A percentile compares a stretch with the other conserved stretches of the same genome.
Evolutionary conservation across 2,329 filamentous ascomycete genomes (phyloP).

Genomic region (Harringtonia aguacate): DNA sequence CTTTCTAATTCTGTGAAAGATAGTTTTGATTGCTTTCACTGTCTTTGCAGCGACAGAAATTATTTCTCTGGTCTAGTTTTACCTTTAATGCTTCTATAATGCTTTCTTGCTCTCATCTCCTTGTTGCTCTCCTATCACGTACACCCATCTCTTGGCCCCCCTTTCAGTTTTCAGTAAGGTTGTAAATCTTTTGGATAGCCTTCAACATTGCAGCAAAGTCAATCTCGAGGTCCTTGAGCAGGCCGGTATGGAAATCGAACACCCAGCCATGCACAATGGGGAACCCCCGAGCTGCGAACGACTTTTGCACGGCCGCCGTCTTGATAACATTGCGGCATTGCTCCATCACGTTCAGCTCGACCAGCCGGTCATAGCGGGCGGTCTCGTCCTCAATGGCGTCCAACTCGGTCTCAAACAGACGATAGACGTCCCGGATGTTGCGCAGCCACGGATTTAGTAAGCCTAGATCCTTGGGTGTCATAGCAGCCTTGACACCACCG

Average conservation of each 20-base stretch:
- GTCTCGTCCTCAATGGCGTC: constrained; percentile 49
- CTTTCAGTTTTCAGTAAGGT: constrained; percentile 6
- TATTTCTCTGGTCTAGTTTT: too few relatives aligned
- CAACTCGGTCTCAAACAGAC: constrained; percentile 59
- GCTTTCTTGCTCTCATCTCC: too few relatives aligned
- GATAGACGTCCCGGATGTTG: constrained; percentile 65
- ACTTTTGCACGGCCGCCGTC: constrained; percentile 69
- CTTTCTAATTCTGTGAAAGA: too few relatives aligned
- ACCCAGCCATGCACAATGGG: constrained; percentile 67
- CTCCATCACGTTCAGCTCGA: constrained; percentile 74
- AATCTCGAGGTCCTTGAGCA: constrained; percentile 50
- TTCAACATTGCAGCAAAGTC: constrained; percentile 40
- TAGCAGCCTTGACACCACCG: constrained; percentile 30
- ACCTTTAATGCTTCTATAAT: too few relatives aligned
- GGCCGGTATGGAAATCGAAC: constrained; percentile 57
- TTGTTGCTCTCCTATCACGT: too few relatives aligned
- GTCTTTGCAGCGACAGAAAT: too few relatives aligned
- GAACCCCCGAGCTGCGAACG: constrained; percentile 49
- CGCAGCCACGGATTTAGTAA: constrained; percentile 64
- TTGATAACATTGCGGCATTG: constrained; percentile 71
- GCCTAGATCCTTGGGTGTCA: constrained; percentile 59
- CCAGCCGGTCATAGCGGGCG: constrained; percentile 57
- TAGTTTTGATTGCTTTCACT: too few relatives aligned
- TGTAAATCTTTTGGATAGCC: constrained; percentile 50
- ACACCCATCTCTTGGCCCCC: too few relatives aligned